Conservation (phyloP, 2,329 filamentous ascomycete species). For the Alternaria longipes region DNA sequence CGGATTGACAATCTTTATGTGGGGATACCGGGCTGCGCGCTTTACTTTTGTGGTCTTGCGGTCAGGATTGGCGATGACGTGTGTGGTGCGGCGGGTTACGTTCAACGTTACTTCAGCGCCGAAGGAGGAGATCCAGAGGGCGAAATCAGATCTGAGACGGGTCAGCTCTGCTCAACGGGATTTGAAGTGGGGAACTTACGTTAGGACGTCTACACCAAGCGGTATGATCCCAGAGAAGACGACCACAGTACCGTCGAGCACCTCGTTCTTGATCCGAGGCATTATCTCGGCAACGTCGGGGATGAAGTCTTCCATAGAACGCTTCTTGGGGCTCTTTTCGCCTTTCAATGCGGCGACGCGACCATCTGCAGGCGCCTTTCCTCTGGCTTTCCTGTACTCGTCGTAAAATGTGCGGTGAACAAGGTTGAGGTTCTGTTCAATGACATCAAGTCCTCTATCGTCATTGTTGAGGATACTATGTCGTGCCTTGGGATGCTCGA, state of each 20-base stretch:
- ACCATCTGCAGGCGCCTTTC: slow-evolving; percentile 52
- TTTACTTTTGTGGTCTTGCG: slow-evolving; percentile 89
- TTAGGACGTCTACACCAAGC: slow-evolving; percentile 77
- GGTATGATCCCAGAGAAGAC: slow-evolving; percentile 93
- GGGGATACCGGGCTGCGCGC: slow-evolving; percentile 79
- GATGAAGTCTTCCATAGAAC: slow-evolving; percentile 64
- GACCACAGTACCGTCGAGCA: slow-evolving; percentile 78
- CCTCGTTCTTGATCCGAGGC: slow-evolving; percentile 77
- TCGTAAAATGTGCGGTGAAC: slow-evolving; percentile 85
- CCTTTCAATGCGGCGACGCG: slow-evolving; percentile 61
- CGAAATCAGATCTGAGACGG: slow-evolving; percentile 74
- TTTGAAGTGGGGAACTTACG: slow-evolving; percentile 47
- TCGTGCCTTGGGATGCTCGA: slow-evolving; percentile 57
- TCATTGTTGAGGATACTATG: slow-evolving; percentile 89
- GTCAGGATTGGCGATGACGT: slow-evolving; percentile 75
- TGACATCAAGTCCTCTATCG: slow-evolving; percentile 79
- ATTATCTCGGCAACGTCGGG: slow-evolving; percentile 90
- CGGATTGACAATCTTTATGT: slow-evolving; percentile 90
- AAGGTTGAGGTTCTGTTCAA: slow-evolving; percentile 77
- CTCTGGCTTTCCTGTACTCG: slow-evolving; percentile 72
- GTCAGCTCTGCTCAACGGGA: slow-evolving; percentile 24
- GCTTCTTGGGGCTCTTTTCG: slow-evolving; percentile 61
- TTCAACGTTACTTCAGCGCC: slow-evolving; percentile 74
- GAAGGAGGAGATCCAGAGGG: slow-evolving; percentile 85
- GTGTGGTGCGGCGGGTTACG: slow-evolving; percentile 66